Conservation (phyloP, 345 rosid genomes). For the Bretschneidera sinensis region DNA sequence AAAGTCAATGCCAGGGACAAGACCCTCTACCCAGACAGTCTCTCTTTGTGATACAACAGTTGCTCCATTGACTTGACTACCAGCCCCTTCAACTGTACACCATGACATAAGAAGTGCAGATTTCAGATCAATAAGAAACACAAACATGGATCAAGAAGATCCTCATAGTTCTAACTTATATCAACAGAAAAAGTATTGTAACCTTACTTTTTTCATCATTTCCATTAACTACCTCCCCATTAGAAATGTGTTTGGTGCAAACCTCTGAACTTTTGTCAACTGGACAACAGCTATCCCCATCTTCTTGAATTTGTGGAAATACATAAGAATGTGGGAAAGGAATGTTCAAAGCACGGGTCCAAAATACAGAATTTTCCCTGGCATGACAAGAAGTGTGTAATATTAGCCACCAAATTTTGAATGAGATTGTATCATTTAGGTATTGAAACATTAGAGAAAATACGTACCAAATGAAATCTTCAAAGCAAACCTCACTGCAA, state of each 20-base stretch:
- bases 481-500: constrained; percentile 63
- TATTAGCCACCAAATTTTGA: constrained; percentile 9
- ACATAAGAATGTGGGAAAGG: constrained; percentile 86
- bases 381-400: constrained; percentile 17
- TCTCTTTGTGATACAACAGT: constrained; percentile 41
- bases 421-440: neutral
- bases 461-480: constrained; percentile 83
- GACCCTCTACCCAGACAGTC: constrained; percentile 92
- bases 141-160: constrained; percentile 11
- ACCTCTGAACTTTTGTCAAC: constrained; percentile 13
- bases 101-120: constrained; percentile 26
- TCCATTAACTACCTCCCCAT: constrained; percentile 10
- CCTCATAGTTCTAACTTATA: neutral
- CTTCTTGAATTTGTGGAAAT: constrained; percentile 62
- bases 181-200: constrained; percentile 11
- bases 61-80: constrained; percentile 26
- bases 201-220: constrained; percentile 34
- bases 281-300: constrained; percentile 14
- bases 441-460: constrained; percentile 5
- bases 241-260: constrained; percentile 17
- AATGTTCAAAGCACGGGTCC: constrained; percentile 93
- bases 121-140: constrained; percentile 16
- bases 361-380: constrained; percentile 95
- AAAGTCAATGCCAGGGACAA: constrained; percentile 96
- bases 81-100: constrained; percentile 16